Conservation (phyloP, 208 protist species). For the Strigomonas oncopelti region DNA sequence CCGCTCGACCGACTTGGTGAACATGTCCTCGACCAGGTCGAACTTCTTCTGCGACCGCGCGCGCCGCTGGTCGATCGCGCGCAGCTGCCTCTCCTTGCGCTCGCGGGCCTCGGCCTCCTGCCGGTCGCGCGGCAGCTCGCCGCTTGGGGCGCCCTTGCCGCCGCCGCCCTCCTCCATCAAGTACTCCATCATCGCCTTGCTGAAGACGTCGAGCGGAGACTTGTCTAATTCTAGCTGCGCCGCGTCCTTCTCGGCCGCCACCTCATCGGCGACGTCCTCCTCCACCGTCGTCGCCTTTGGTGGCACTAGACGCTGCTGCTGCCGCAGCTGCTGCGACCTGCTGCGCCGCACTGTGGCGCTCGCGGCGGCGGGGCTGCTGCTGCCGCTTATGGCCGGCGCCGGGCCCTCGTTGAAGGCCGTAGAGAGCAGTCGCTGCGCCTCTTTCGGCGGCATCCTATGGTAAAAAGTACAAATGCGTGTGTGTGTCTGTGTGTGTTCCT, state of each 20-base stretch:
- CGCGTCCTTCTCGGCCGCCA: slow-evolving; percentile 22
- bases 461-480: background rate
- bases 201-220: slow-evolving; percentile 16
- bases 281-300: slow-evolving; percentile 17
- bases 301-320: background rate
- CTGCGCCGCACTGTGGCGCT: background rate
- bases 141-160: background rate
- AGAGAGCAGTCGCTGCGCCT: background rate
- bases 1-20: slow-evolving; percentile 48
- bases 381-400: background rate
- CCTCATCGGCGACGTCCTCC: slow-evolving; percentile 24
- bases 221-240: background rate
- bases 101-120: slow-evolving; percentile 22
- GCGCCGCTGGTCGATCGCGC: slow-evolving; percentile 38
- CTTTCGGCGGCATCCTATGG: background rate
- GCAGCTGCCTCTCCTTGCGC: slow-evolving; percentile 39
- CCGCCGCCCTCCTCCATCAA: slow-evolving; percentile 18
- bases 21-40: slow-evolving; percentile 80
- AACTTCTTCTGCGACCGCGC: slow-evolving; percentile 32
- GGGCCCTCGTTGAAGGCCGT: background rate
- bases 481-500: background rate
- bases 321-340: no score
- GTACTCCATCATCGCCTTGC: slow-evolving; percentile 17
- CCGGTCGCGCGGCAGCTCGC: slow-evolving; percentile 9
- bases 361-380: background rate